Conservation (phyloP, 352 stramenopile genomes). For the Pythium dissimile region DNA sequence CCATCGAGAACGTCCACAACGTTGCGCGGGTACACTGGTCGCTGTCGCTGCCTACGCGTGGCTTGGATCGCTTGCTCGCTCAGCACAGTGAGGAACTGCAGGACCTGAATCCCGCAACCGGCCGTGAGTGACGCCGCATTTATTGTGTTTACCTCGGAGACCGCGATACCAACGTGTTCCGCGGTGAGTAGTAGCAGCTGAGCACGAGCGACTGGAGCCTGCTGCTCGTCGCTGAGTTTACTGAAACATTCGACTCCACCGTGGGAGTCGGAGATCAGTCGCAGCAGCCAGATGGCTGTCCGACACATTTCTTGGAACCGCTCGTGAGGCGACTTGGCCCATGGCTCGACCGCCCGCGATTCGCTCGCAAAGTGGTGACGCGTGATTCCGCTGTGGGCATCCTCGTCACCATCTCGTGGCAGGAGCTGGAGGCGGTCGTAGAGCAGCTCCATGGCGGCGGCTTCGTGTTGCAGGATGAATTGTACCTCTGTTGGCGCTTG, state of each 20-base stretch:
- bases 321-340: slow-evolving; percentile 23
- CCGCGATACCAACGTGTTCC: slow-evolving; percentile 37
- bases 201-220: slow-evolving; percentile 24
- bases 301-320: slow-evolving; percentile 47
- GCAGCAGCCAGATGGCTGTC: slow-evolving; percentile 45
- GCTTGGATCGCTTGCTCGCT: slow-evolving; percentile 34
- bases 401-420: slow-evolving; percentile 26
- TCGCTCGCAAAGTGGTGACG: slow-evolving; percentile 46
- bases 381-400: slow-evolving; percentile 31
- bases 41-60: slow-evolving; percentile 12
- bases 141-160: slow-evolving; percentile 25
- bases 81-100: slow-evolving; percentile 44
- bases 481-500: slow-evolving; percentile 21
- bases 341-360: slow-evolving; percentile 14
- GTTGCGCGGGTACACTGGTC: slow-evolving; percentile 37
- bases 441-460: slow-evolving; percentile 58
- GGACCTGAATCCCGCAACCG: slow-evolving; percentile 47
- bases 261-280: no score
- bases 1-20: slow-evolving; percentile 38
- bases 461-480: slow-evolving; percentile 27
- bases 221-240: slow-evolving; percentile 5
- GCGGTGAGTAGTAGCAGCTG: slow-evolving; percentile 56
- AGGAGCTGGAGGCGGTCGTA: slow-evolving; percentile 70
- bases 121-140: slow-evolving; percentile 39
- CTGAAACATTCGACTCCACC: no score